Conservation (phyloP, 2,329 filamentous ascomycete species). For the Fusarium albosuccineum region DNA sequence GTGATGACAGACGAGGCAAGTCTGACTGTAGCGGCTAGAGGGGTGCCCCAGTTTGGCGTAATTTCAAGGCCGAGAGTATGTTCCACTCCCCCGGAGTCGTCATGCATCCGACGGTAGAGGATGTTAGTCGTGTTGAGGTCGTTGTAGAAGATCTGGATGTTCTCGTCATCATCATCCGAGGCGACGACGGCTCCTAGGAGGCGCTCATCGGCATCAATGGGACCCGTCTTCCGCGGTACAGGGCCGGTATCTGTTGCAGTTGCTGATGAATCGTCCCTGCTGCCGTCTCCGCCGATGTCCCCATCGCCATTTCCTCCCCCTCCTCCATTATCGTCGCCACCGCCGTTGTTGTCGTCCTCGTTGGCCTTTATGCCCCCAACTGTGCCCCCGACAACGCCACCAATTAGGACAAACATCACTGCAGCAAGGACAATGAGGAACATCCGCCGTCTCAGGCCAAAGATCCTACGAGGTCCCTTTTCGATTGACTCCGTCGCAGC, state of each 20-base stretch:
- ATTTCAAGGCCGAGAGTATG: slow-evolving; percentile 32
- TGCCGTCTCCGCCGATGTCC: background rate
- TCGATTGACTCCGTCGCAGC: slow-evolving; percentile 7
- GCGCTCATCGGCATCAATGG: slow-evolving; percentile 32
- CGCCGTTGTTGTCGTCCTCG: background rate
- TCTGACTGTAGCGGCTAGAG: slow-evolving; percentile 30
- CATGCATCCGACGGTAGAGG: slow-evolving; percentile 28
- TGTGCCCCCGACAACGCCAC: slow-evolving; percentile 34
- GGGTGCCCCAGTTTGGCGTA: slow-evolving; percentile 35
- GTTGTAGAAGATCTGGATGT: slow-evolving; percentile 40
- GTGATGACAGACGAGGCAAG: slow-evolving; percentile 13
- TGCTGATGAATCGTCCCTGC: background rate
- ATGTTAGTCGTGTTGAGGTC: slow-evolving; percentile 34
- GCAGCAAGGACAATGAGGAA: slow-evolving; percentile 34
- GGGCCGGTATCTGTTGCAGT: slow-evolving; percentile 11
- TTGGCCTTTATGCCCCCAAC: slow-evolving; percentile 28
- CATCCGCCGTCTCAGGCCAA: slow-evolving; percentile 32
- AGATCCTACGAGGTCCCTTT: slow-evolving; percentile 18
- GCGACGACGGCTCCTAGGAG: slow-evolving; percentile 25
- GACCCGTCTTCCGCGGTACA: slow-evolving; percentile 28
- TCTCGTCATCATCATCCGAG: slow-evolving; percentile 20
- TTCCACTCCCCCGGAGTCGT: slow-evolving; percentile 18
- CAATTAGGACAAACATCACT: slow-evolving; percentile 29
- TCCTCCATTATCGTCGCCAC: background rate
- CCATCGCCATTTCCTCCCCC: background rate